A percentile compares a stretch with the other conserved stretches of the same genome.
Evolutionary conservation across 2,329 filamentous ascomycete species (phyloP).

Genomic region (Alternaria arborescens): DNA sequence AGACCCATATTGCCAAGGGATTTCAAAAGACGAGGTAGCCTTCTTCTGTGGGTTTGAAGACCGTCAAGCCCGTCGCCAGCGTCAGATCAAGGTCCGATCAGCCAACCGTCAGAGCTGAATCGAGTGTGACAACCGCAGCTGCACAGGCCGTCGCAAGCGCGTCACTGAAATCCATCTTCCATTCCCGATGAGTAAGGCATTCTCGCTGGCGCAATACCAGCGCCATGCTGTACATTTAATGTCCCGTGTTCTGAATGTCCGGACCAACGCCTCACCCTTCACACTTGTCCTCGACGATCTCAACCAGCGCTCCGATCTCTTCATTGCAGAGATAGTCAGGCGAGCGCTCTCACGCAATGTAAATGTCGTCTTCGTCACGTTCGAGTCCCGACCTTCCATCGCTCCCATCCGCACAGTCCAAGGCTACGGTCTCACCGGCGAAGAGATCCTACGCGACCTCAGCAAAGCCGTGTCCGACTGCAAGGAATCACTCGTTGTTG

Average conservation of each 20-base stretch:
- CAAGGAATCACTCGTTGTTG: slow-evolving; percentile 68
- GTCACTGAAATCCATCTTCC: slow-evolving; percentile 14
- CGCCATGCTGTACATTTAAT: slow-evolving; percentile 87
- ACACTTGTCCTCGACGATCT: slow-evolving; percentile 86
- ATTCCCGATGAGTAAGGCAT: slow-evolving; percentile 27
- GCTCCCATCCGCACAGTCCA: slow-evolving; percentile 74
- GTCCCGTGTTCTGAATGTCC: slow-evolving; percentile 79
- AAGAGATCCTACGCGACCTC: slow-evolving; percentile 45
- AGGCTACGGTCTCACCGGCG: slow-evolving; percentile 69
- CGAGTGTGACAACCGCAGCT: slow-evolving; percentile 25
- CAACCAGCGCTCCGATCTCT: slow-evolving; percentile 77
- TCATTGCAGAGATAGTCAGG: slow-evolving; percentile 76
- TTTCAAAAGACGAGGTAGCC: neutral
- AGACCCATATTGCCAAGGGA: neutral
- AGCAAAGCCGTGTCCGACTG: slow-evolving; percentile 28
- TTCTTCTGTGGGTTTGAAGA: neutral
- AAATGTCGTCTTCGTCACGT: slow-evolving; percentile 79
- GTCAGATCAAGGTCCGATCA: slow-evolving; percentile 2
- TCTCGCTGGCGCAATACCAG: slow-evolving; percentile 66
- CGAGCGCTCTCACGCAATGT: slow-evolving; percentile 66
- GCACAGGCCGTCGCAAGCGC: slow-evolving; percentile 24
- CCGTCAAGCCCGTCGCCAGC: neutral
- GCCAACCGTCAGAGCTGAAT: slow-evolving; percentile 23
- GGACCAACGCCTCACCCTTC: slow-evolving; percentile 83
- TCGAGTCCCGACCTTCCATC: slow-evolving; percentile 72